Conservation (phyloP, 129 eudicot species). For the Heracleum sosnowskyi region DNA sequence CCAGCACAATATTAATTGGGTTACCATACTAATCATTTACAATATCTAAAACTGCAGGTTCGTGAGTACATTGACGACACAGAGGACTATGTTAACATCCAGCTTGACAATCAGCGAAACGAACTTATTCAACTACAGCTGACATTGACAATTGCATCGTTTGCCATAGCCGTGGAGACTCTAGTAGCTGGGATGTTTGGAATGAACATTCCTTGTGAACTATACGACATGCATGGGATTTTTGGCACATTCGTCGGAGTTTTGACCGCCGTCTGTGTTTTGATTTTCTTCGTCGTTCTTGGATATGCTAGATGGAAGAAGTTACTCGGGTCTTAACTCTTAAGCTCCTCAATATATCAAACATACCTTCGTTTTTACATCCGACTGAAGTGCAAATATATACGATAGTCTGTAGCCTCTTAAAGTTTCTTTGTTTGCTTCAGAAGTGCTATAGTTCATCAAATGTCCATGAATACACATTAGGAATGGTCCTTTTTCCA, state of each 20-base stretch:
- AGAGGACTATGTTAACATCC: constrained; percentile 94
- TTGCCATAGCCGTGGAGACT: constrained; percentile 78
- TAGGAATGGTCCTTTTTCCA: background rate
- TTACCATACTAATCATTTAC: background rate
- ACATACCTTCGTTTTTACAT: background rate
- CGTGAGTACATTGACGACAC: constrained; percentile 97
- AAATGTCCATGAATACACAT: background rate
- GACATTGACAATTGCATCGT: constrained; percentile 77
- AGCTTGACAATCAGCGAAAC: constrained; percentile 89
- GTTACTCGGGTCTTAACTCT: constrained; percentile 77
- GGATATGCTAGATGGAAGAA: constrained; percentile 98
- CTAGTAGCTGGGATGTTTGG: constrained; percentile 71
- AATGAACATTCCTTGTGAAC: constrained; percentile 67
- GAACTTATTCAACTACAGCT: constrained; percentile 93
- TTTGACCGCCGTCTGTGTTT: constrained; percentile 38
- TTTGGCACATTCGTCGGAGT: constrained; percentile 41
- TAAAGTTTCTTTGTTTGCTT: background rate
- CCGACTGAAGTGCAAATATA: background rate
- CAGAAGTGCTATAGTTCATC: background rate
- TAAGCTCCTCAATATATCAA: constrained; percentile 16
- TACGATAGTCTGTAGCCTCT: background rate
- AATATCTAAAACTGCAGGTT: constrained; percentile 42
- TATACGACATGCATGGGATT: constrained; percentile 32
- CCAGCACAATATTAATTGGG: background rate
- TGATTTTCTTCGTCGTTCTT: constrained; percentile 52